Conservation (phyloP, 371 early-diverging fungal genomes). For the Fennellomyces sp. region DNA sequence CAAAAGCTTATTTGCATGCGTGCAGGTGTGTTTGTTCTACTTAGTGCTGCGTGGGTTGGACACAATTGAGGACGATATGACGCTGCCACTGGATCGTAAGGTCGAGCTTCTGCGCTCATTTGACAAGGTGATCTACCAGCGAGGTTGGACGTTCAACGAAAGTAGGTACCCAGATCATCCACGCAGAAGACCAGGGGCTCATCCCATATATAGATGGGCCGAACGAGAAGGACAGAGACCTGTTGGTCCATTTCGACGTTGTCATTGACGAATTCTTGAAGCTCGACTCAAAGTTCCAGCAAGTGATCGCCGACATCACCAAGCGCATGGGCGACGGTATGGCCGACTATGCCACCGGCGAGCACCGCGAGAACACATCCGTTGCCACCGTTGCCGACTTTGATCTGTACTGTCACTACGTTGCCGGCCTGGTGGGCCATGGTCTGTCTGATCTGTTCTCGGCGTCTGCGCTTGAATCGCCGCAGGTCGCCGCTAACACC, state of each 20-base stretch:
- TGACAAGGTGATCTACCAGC: conserved; percentile 76
- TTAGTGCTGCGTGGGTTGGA: conserved; percentile 93
- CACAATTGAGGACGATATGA: conserved; percentile 98
- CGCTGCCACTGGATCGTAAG: conserved; percentile 78
- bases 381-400: conserved; percentile 85
- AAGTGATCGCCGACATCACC: conserved; percentile 89
- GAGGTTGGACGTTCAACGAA: conserved; percentile 88
- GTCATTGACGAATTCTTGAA: conserved; percentile 89
- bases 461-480: conserved; percentile 83
- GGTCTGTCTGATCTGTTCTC: conserved; percentile 92
- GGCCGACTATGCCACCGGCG: conserved; percentile 83
- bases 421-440: conserved; percentile 95
- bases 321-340: conserved; percentile 93
- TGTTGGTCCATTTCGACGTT: conserved; percentile 86
- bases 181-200: background rate
- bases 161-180: conserved; percentile 44
- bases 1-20: background rate
- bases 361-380: conserved; percentile 61
- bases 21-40: conserved; percentile 87
- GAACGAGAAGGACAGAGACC: conserved; percentile 90
- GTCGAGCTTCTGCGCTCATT: conserved; percentile 76
- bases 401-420: conserved; percentile 96
- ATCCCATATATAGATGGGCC: conserved; percentile 65
- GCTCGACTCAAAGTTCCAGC: conserved; percentile 78
- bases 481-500: conserved; percentile 38